Evolutionary conservation across 768 basidiomycete genomes (phyloP), one percentile per base, ranked within the genome.

Genomic region (Brasilioporus rufonigricans): DNA sequence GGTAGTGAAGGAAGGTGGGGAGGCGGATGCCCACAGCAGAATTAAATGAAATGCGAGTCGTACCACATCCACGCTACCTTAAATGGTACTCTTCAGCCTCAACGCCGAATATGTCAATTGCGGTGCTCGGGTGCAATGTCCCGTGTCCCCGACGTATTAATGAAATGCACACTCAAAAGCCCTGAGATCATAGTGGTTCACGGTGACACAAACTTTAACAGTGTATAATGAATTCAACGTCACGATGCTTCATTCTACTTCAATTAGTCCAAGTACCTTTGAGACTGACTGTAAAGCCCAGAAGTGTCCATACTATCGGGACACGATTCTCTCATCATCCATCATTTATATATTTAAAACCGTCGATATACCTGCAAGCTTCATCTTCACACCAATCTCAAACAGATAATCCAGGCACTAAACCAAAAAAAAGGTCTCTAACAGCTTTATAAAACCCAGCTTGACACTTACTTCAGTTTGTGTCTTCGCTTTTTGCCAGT

Each of bases 371-470:
- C 82, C 82, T 0, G 84, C 83, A 36, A 82, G 70, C 65, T 81
- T 86, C 88, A 90, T 89, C 72, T 87, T 89, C 50, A 92, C 89
- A 12, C 82, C 87, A 47, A 94, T 85, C 67, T 95, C 93, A 61
- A 94, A 92, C 18, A 95, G 77, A 71, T 94, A 95, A 67, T 95
- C 93, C 29, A 94, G 79, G 68, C 93, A 95, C 86, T 90, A 61
- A 16, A 1, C 39, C n/a, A n/a, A n/a, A 33, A 49, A 23, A 41
- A 57, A 4, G 38, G 4, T 13, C 11, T 49, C 24, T 19, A 49
- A 16, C 29, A 24, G 21, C 24, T 5, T 14, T 19, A 31, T 7
- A n/a, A 5, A 29, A 45, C n/a, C n/a, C 16, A 46, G n/a, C 18
- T 13, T 10, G 32, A 9, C 13, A 18, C 49, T 48, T 39, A 85